Evolutionary conservation across 2,329 filamentous ascomycete genomes (phyloP), one percentile per base, ranked within the genome.

Genomic region (Aspergillus aculeatus): DNA sequence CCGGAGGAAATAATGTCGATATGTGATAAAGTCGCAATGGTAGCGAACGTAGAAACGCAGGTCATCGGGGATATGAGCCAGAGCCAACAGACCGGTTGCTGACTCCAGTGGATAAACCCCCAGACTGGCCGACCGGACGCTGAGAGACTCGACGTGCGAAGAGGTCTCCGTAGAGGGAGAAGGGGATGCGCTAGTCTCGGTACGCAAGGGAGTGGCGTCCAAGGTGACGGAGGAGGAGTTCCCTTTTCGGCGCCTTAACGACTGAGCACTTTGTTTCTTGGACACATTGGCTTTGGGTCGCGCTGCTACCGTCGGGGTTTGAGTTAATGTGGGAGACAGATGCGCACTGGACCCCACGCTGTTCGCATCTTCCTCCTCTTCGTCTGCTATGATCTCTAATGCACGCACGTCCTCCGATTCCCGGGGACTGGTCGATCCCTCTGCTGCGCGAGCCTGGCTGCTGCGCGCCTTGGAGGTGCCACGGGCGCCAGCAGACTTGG

Each of bases 1-100:
- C 62, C 89, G 87, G 66, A 96, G 80, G 55, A 89, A 89, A 73
- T 96, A 98, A 75, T 96, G 92, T 65, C 91, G 88, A 71, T 89
- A 83, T 0, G 87, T 91, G 61, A 98, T 84, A 66, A 92, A 86
- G 52, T 92, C 86, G 66, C 83, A 83, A 69, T 90, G 93, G 75
- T 92, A 96, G 41, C 85, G 81, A 19, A 98, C 80, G 72, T 95
- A 93, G 70, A 87, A 90, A 60, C 89, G 88, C 50, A 96, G 75
- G 68, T 96, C 91, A 10, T 83, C 80, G 1, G 88, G 82, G 7
- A 77, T 61, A 31, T 68, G 68, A 16, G 68, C 62, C 23, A 64
- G 68, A 49, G 65, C 71, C 29, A 69, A 65, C 44, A 48, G 23
- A 55, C 41, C 29, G 16, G 73, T 50, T 23, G 61, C 57, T 31